Evolutionary conservation across 768 basidiomycete species (phyloP).

Genomic region (Pleurotus djamor): DNA sequence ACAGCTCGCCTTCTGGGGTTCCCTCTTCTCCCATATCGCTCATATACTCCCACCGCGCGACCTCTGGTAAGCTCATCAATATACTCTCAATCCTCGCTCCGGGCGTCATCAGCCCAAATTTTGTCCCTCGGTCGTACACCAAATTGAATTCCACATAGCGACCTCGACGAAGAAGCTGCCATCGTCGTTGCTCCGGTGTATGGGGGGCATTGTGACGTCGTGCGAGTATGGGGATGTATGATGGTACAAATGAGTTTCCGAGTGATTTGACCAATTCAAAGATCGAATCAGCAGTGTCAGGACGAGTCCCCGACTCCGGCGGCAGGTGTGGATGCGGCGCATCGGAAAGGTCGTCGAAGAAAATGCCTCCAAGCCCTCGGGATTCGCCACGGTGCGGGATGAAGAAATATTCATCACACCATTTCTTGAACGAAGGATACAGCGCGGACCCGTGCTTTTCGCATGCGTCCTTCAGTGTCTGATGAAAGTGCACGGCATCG

Average conservation of each 20-base stretch:
- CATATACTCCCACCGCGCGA: slow-evolving; percentile 90
- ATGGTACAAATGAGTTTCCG: slow-evolving; percentile 82
- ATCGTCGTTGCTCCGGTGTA: slow-evolving; percentile 72
- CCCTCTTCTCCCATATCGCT: slow-evolving; percentile 63
- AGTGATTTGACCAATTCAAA: slow-evolving; percentile 73
- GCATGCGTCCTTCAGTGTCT: slow-evolving; percentile 71
- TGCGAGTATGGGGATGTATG: slow-evolving; percentile 85
- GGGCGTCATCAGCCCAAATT: slow-evolving; percentile 82
- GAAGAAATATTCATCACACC: slow-evolving; percentile 98
- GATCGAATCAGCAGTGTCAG: slow-evolving; percentile 61
- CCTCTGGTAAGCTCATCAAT: slow-evolving; percentile 86
- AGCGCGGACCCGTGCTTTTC: slow-evolving; percentile 66
- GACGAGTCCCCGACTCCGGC: slow-evolving; percentile 35
- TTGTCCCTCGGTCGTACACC: slow-evolving; percentile 84
- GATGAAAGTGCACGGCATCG: slow-evolving; percentile 88
- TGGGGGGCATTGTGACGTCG: slow-evolving; percentile 52
- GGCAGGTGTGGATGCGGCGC: slow-evolving; percentile 65
- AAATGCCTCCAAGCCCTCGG: slow-evolving; percentile 91
- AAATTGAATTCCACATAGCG: slow-evolving; percentile 96
- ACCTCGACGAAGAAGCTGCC: slow-evolving; percentile 91
- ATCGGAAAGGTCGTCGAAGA: slow-evolving; percentile 90
- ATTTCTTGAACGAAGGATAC: slow-evolving; percentile 83
- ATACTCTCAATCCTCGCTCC: slow-evolving; percentile 89
- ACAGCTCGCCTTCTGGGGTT: slow-evolving; percentile 63
- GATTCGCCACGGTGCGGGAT: slow-evolving; percentile 85